Percentiles rank a stretch among this genome's conserved stretches.
These are phyloP conservation scores for Elaeis guineensis DNA, from an alignment of 176 grass and related monocot species.

Conservation along the genomic window DNA sequence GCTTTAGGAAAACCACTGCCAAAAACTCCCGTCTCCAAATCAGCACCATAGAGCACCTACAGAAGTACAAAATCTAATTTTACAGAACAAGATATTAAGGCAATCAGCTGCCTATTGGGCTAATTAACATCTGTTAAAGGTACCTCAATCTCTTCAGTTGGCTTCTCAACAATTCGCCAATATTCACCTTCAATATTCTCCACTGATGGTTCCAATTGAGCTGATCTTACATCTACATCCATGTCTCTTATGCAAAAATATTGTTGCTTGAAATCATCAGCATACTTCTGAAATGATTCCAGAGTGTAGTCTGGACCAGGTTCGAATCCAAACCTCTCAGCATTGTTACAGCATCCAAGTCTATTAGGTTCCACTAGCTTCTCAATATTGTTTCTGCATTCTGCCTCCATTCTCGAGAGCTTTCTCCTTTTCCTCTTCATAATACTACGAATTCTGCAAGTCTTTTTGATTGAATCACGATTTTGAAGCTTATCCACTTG, in stretches of 20 bases:
- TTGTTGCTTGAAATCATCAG: constrained; percentile 67
- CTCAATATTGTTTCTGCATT: constrained; percentile 21
- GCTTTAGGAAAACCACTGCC: constrained; percentile 78
- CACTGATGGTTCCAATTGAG: constrained; percentile 29
- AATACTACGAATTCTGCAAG: constrained; percentile 30
- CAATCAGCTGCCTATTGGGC: too few relatives aligned
- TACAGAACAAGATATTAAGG: too few relatives aligned
- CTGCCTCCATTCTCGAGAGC: constrained; percentile 29
- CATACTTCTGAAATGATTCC: constrained; percentile 74
- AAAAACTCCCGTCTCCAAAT: constrained; percentile 74
- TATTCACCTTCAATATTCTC: constrained; percentile 83
- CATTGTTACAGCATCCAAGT: constrained; percentile 25
- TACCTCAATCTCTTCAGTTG: constrained; percentile 94
- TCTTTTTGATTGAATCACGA: constrained; percentile 56
- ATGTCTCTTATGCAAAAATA: constrained; percentile 39
- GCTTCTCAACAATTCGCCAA: constrained; percentile 86
- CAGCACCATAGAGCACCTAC: constrained; percentile 81
- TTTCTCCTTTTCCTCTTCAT: constrained; percentile 71
- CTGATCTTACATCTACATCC: constrained; percentile 24
- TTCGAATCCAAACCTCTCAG: constrained; percentile 91
- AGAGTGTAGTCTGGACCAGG: constrained; percentile 79
- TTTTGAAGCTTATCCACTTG: constrained; percentile 92
- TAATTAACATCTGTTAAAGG: too few relatives aligned
- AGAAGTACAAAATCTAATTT: not conserved
- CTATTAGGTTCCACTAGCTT: constrained; percentile 11